A percentile compares a stretch with the other conserved stretches of the same genome.
phyloP scores from a whole-genome alignment of 108 stramenopile genomes.

The Hondaea fermentalgiana region DNA sequence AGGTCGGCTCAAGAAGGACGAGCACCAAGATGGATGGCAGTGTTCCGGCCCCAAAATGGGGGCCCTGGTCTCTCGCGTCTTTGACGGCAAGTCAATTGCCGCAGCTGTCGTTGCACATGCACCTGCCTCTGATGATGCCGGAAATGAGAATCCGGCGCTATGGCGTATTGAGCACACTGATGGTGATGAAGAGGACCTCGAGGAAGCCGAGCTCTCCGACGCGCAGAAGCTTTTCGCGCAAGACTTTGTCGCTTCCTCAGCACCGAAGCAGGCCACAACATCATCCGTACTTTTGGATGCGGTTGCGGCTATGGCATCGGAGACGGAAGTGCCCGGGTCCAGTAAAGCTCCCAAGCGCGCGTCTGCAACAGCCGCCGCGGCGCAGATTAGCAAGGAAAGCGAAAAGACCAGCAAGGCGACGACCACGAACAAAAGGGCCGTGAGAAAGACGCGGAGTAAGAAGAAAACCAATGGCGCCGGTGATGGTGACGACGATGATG shows the following conservation, averaged over 20 bases:
- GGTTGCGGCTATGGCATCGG: not conserved
- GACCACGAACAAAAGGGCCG: not conserved
- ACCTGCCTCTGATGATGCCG: not conserved
- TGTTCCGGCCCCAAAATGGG: not conserved
- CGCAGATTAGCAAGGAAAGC: not conserved
- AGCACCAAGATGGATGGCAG: not conserved
- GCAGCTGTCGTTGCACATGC: not conserved
- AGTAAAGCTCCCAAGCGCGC: not conserved
- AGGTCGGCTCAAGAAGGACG: not conserved
- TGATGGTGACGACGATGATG: not conserved
- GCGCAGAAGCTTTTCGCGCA: not conserved
- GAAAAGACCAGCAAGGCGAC: not conserved
- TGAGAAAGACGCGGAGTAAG: too few relatives aligned
- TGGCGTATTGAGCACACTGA: conserved; percentile 1
- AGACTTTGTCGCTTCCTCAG: not conserved
- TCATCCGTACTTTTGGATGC: not conserved
- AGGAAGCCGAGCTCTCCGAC: not conserved
- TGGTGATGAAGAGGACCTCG: not conserved
- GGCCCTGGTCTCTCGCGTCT: not conserved
- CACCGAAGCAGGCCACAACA: not conserved
- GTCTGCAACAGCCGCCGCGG: not conserved
- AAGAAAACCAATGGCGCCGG: too few relatives aligned
- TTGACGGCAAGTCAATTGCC: not conserved
- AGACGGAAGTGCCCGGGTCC: too few relatives aligned
- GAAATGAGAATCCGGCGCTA: not conserved